Conservation (phyloP, 768 basidiomycete species). For the Termitomyces sp. region DNA sequence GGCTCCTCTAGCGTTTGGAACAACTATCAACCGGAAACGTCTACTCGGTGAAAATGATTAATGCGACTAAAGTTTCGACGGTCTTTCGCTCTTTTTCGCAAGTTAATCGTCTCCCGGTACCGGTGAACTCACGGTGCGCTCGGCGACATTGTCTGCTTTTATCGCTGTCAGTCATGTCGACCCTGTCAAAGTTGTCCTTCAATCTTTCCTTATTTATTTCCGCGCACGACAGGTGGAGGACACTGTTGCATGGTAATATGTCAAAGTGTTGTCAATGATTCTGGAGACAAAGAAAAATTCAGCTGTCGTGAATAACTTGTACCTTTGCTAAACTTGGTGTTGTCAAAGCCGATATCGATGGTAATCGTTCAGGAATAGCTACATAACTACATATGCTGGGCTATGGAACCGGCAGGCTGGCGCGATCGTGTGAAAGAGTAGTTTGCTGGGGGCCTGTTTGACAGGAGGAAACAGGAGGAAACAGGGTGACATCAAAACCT, state of each 20-base stretch:
- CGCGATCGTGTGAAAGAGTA: neutral
- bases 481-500: neutral
- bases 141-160: neutral
- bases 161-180: neutral
- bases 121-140: neutral
- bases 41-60: neutral
- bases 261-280: neutral
- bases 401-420: neutral
- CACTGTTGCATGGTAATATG: neutral
- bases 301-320: neutral
- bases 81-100: neutral
- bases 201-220: neutral
- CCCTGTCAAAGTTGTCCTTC: neutral
- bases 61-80: neutral
- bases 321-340: neutral
- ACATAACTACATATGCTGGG: neutral
- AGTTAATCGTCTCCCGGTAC: neutral
- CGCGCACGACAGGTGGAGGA: neutral
- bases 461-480: constrained; percentile 1
- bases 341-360: neutral
- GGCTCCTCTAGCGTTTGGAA: neutral
- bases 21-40: neutral
- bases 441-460: neutral
- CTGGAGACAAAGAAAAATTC: neutral
- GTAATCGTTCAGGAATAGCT: neutral